Evolutionary conservation across 2,329 filamentous ascomycete species (phyloP).

Genomic region (Fusarium transvaalense): DNA sequence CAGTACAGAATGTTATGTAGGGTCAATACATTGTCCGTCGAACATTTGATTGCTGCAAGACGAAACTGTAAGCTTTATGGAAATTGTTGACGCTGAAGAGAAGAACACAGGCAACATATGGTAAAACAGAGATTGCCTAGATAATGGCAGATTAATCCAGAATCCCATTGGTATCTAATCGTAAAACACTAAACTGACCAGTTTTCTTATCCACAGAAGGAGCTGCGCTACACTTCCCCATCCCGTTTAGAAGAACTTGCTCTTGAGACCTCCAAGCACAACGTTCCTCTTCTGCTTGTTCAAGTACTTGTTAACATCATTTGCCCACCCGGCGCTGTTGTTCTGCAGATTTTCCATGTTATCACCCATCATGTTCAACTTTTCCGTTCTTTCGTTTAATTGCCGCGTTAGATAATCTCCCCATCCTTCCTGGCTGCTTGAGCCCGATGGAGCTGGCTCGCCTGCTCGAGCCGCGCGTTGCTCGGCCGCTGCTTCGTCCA

Average conservation of each 20-base stretch:
- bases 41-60: background rate
- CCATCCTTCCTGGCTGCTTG: constrained; percentile 70
- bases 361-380: constrained; percentile 84
- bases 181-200: constrained; percentile 7
- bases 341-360: constrained; percentile 85
- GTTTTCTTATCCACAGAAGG: background rate
- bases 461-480: constrained; percentile 68
- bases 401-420: constrained; percentile 87
- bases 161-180: constrained; percentile 29
- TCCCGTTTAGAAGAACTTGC: constrained; percentile 63
- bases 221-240: constrained; percentile 1
- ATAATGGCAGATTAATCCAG: background rate
- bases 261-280: constrained; percentile 76
- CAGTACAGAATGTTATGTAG: too few species aligned
- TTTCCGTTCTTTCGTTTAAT: constrained; percentile 91
- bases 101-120: too few species aligned
- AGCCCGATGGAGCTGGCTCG: constrained; percentile 47
- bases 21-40: background rate
- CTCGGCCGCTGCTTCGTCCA: constrained; percentile 82
- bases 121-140: background rate
- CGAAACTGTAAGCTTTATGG: background rate
- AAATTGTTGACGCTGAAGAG: background rate
- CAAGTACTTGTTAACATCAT: constrained; percentile 90
- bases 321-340: constrained; percentile 84
- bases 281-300: constrained; percentile 88